These are phyloP conservation scores for Alnus glutinosa DNA, from an alignment of 306 rosid genomes.

Conservation along the genomic window DNA sequence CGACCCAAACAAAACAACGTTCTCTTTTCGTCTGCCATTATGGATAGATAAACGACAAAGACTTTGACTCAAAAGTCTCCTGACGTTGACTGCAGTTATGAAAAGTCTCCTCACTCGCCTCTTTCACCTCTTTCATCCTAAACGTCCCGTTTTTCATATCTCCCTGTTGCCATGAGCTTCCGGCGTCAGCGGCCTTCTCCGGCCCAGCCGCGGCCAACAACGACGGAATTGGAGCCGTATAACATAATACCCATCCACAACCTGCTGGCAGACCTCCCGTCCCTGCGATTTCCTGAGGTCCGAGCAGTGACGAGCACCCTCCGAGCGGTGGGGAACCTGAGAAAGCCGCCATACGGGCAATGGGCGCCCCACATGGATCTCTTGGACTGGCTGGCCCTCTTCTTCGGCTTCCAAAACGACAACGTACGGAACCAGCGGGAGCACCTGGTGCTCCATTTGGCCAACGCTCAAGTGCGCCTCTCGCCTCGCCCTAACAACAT, in stretches of 20 bases:
- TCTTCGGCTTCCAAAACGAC: slow-evolving; percentile 81
- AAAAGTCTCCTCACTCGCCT: not conserved
- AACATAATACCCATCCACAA: slow-evolving; percentile 84
- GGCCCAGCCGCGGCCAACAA: not conserved
- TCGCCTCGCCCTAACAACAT: slow-evolving; percentile 89
- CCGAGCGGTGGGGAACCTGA: slow-evolving; percentile 66
- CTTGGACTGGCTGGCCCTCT: slow-evolving; percentile 86
- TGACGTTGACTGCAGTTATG: too few species aligned
- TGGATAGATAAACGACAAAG: too few species aligned
- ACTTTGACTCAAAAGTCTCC: too few species aligned
- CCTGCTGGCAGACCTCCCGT: slow-evolving; percentile 89
- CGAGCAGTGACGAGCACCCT: slow-evolving; percentile 81
- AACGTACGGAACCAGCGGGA: slow-evolving; percentile 95
- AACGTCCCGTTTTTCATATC: not conserved
- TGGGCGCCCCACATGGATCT: slow-evolving; percentile 77
- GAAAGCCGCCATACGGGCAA: slow-evolving; percentile 64
- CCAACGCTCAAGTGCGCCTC: slow-evolving; percentile 95
- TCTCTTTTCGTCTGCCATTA: not conserved
- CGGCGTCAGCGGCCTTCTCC: slow-evolving; percentile 41
- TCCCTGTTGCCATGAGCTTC: slow-evolving; percentile 41
- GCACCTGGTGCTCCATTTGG: slow-evolving; percentile 87
- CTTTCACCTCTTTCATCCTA: not conserved
- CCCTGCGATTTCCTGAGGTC: slow-evolving; percentile 83
- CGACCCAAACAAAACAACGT: too few species aligned
- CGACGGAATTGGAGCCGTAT: slow-evolving; percentile 50